Percentiles rank a stretch among this genome's conserved stretches.
Evolutionary conservation across 2,329 filamentous ascomycete genomes (phyloP).

Genomic region (Colletotrichum aenigma): DNA sequence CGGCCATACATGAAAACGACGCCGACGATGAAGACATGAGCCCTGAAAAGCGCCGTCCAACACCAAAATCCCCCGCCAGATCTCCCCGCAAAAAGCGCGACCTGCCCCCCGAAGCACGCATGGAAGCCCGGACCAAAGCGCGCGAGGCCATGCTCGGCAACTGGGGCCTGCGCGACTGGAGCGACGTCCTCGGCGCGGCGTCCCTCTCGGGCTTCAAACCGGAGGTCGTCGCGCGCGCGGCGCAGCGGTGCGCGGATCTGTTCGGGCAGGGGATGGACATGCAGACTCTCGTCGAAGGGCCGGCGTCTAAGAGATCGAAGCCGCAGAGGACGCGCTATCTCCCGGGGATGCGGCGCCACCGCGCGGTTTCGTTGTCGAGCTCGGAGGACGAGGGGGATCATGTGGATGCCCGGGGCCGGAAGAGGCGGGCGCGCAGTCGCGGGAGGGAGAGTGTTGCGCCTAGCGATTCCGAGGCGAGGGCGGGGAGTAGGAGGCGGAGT

Average conservation of each 20-base stretch:
- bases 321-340: not conserved
- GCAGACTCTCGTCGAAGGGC: constrained; percentile 51
- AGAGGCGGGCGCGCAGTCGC: constrained; percentile 22
- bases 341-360: not conserved
- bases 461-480: constrained; percentile 7
- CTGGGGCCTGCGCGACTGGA: constrained; percentile 75
- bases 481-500: constrained; percentile 24
- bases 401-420: not conserved
- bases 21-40: not conserved
- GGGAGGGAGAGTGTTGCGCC: constrained; percentile 25
- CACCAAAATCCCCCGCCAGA: constrained; percentile 9
- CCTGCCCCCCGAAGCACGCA: not conserved
- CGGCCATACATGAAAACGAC: not conserved
- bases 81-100: constrained; percentile 16
- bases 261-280: constrained; percentile 77
- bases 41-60: not conserved
- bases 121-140: constrained; percentile 23
- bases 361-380: not conserved
- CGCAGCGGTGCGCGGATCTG: constrained; percentile 74
- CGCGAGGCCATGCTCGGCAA: constrained; percentile 29
- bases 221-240: constrained; percentile 68
- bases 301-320: constrained; percentile 21
- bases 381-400: not conserved
- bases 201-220: constrained; percentile 73
- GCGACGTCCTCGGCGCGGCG: constrained; percentile 80